Conservation (phyloP, 2,329 filamentous ascomycete genomes). For the Sordariomycetes sp. region DNA sequence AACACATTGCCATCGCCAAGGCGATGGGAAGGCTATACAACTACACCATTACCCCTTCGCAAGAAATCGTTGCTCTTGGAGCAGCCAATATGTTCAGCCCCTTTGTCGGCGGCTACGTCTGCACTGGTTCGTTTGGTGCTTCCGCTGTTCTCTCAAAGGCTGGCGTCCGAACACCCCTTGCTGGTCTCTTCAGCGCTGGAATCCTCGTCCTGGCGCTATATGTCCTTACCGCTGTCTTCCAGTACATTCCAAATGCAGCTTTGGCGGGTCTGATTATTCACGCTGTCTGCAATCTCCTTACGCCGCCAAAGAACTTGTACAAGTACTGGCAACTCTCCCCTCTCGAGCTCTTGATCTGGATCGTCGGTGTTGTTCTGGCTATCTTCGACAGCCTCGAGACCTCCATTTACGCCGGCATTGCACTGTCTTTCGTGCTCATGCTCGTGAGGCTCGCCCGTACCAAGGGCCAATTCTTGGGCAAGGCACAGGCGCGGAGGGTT, state of each 20-base stretch:
- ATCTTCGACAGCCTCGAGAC: constrained; percentile 40
- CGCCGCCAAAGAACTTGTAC: constrained; percentile 64
- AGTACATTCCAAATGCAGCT: constrained; percentile 65
- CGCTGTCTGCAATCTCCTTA: constrained; percentile 69
- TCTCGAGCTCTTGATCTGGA: constrained; percentile 65
- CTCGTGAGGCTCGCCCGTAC: constrained; percentile 36
- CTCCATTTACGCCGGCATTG: constrained; percentile 39
- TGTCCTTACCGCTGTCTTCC: constrained; percentile 68
- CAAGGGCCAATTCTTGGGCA: constrained; percentile 36
- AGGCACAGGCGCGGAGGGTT: constrained; percentile 15
- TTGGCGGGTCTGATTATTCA: constrained; percentile 75
- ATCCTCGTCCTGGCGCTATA: constrained; percentile 73
- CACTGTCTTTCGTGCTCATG: constrained; percentile 29
- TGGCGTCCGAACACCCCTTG: constrained; percentile 70
- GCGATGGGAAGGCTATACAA: constrained; percentile 73
- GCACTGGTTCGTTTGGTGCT: constrained; percentile 43
- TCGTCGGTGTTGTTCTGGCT: constrained; percentile 57
- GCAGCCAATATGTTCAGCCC: constrained; percentile 67
- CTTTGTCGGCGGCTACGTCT: constrained; percentile 52
- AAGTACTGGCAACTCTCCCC: constrained; percentile 72
- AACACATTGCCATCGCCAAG: constrained; percentile 78
- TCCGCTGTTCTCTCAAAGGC: constrained; percentile 82
- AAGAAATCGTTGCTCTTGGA: constrained; percentile 71
- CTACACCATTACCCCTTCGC: constrained; percentile 70
- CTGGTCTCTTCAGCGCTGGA: constrained; percentile 67